Evolutionary conservation across 257 asterid species (phyloP), one percentile per base, ranked within the genome.

Genomic region (Solanum megistacrolobum): DNA sequence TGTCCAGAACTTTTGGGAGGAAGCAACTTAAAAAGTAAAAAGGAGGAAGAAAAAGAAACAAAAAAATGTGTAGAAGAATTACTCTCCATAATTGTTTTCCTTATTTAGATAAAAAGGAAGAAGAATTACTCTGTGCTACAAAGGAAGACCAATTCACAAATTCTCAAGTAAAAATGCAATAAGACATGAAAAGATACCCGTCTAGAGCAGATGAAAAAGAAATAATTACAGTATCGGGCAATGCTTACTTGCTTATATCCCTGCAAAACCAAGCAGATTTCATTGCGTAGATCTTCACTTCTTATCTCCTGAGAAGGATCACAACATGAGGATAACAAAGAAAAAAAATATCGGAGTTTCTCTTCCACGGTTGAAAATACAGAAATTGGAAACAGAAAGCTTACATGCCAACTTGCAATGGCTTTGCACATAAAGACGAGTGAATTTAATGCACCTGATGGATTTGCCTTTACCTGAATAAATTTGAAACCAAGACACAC

Each of bases 331-430:
- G 71, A 78, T 25, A 39, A 78, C 62, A 38, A 13, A 78, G 84
- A 78, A 82, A 73, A 43, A 72, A 60, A 82, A 27, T 52, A 18
- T 20, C 13, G 36, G 14, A 38, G 43, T 66, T 55, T 14, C 52
- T 62, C 83, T 84, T 55, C 20, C 43, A 48, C 71, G 12, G 18
- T 52, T 82, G 86, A 82, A 78, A 82, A 86, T 86, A 29, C 39
- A 86, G 79, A 39, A 29, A 31, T 16, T 23, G 71, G 35, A 29
- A 32, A 87, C 27, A 74, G 36, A 85, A 85, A 46, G 36, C 98
- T 94, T 92, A 95, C 99, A 89, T 97, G 96, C 99, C 99, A 97
- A 94, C 99, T 97, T 81, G 99, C 98, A 88, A 97, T 92, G 78
- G 99, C 99, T 92, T 90, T 92, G 92, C 97, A 94, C 93, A 97